Percentiles rank a stretch among this genome's conserved stretches.
Evolutionary conservation across 1,284 basidiomycete species (phyloP).

Genomic region (Pholiota adiposa): DNA sequence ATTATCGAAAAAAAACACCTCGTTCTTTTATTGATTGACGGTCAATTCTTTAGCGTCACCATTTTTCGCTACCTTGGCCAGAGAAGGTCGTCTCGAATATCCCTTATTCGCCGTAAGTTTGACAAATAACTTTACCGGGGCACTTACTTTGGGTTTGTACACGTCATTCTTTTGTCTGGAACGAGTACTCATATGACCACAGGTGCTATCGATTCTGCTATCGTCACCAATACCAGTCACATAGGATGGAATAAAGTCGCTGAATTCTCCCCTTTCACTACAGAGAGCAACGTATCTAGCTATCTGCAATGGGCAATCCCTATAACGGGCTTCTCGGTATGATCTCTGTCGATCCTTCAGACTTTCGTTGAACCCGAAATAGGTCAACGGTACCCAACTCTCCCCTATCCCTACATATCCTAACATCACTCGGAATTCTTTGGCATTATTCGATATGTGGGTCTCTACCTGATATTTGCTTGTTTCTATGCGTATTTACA

Average conservation of each 20-base stretch:
- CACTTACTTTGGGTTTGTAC: conserved; percentile 60
- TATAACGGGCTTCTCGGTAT: conserved; percentile 62
- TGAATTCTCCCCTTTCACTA: conserved; percentile 67
- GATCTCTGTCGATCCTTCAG: conserved; percentile 22
- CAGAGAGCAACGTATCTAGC: conserved; percentile 61
- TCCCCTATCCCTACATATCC: conserved; percentile 72
- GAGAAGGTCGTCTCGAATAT: conserved; percentile 68
- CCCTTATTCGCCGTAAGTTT: conserved; percentile 75
- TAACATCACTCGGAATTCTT: conserved; percentile 57
- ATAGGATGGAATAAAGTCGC: conserved; percentile 77
- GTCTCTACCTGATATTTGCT: no score
- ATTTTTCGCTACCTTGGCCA: conserved; percentile 63
- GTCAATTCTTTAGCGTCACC: conserved; percentile 53
- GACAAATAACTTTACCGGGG: conserved; percentile 59
- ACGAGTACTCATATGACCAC: neutral
- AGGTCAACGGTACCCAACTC: conserved; percentile 68
- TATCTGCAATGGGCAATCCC: conserved; percentile 85
- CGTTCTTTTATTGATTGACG: neutral
- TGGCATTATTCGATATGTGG: conserved; percentile 80
- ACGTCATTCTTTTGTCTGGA: neutral
- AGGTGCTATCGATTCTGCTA: conserved; percentile 75
- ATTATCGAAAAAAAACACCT: no score
- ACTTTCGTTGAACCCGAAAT: neutral
- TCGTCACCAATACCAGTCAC: conserved; percentile 60
- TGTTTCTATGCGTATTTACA: conserved; percentile 27